Evolutionary conservation across 1,139 yeast species (phyloP).

Genomic region (Pichia cactophila): DNA sequence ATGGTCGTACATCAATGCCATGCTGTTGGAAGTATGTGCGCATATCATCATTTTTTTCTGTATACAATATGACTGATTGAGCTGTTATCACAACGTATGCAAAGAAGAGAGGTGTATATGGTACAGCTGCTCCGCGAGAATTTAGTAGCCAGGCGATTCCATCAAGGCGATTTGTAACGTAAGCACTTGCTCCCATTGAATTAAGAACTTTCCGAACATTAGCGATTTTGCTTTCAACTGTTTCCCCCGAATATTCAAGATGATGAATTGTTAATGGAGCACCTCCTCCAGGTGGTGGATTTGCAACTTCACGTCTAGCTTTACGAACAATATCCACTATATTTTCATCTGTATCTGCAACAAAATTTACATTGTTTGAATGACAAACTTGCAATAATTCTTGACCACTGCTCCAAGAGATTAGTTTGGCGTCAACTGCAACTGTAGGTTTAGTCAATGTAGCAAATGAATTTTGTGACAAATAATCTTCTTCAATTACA

Average conservation of each 20-base stretch:
- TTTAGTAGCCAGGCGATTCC: constrained; percentile 52
- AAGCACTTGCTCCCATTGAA: background rate
- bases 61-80: constrained; percentile 31
- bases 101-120: constrained; percentile 46
- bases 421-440: constrained; percentile 29
- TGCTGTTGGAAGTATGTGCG: constrained; percentile 28
- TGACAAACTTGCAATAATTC: constrained; percentile 26
- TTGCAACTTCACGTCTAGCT: background rate
- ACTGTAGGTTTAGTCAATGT: constrained; percentile 8
- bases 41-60: constrained; percentile 25
- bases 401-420: constrained; percentile 28
- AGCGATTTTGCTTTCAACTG: constrained; percentile 30
- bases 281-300: background rate
- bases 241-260: constrained; percentile 39
- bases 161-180: constrained; percentile 35
- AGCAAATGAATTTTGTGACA: no score
- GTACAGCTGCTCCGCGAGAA: constrained; percentile 42
- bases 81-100: constrained; percentile 36
- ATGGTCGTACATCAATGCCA: constrained; percentile 31
- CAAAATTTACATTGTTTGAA: constrained; percentile 35
- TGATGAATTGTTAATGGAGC: constrained; percentile 32
- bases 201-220: constrained; percentile 7
- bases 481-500: constrained; percentile 14
- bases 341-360: constrained; percentile 36
- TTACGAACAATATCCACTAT: constrained; percentile 35